Percentiles rank a stretch among this genome's conserved stretches.
Evolutionary conservation across 2,329 filamentous ascomycete genomes (phyloP).

Genomic region (Penicillium sumatraense): DNA sequence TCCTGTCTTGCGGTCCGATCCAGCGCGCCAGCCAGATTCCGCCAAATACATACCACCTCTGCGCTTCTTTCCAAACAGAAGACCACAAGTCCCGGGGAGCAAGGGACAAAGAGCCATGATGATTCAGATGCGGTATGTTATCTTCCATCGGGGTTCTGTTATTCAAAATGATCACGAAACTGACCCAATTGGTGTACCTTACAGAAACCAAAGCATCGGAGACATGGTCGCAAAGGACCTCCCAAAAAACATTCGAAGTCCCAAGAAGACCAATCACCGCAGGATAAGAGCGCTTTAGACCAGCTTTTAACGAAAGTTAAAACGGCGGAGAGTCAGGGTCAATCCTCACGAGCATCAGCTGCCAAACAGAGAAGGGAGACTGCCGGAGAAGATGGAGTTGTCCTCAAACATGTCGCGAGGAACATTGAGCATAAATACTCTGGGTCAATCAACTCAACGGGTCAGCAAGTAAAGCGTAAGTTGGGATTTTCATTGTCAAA

Average conservation of each 20-base stretch:
- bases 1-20: conserved; percentile 37
- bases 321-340: not conserved
- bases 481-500: not conserved
- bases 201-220: not conserved
- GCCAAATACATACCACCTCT: conserved; percentile 32
- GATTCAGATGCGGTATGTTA: not conserved
- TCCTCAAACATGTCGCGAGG: conserved; percentile 15
- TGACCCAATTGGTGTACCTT: not conserved
- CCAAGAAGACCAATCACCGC: too few species aligned
- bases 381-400: conserved; percentile 5
- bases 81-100: not conserved
- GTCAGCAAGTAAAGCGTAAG: conserved; percentile 25
- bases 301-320: not conserved
- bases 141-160: not conserved
- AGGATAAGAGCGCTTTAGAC: too few species aligned
- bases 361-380: not conserved
- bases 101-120: not conserved
- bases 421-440: conserved; percentile 14
- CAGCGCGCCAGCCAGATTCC: conserved; percentile 26
- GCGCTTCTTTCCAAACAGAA: conserved; percentile 15
- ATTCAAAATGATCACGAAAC: not conserved
- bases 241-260: not conserved
- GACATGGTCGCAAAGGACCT: not conserved
- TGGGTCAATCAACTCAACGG: conserved; percentile 17
- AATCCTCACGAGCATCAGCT: not conserved